Conservation (phyloP, 305 asterid genomes). For the Andrographis paniculata region DNA sequence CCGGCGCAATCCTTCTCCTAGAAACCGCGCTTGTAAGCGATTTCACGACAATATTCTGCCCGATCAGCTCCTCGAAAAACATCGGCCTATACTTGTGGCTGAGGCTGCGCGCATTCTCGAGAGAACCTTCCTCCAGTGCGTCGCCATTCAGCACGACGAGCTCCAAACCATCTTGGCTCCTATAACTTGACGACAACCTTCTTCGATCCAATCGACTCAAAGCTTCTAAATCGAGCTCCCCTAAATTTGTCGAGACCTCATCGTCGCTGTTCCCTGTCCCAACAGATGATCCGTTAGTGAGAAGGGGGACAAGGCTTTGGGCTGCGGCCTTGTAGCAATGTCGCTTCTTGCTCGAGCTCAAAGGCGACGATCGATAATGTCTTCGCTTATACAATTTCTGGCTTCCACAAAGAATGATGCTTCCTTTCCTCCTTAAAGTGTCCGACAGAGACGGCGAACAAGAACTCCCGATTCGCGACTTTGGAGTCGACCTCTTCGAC, state of each 20-base stretch:
- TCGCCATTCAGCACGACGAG: slow-evolving; percentile 45
- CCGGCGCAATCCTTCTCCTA: slow-evolving; percentile 54
- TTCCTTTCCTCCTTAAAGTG: slow-evolving; percentile 69
- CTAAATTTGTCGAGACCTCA: slow-evolving; percentile 38
- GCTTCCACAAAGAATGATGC: slow-evolving; percentile 61
- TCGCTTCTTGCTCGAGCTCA: slow-evolving; percentile 55
- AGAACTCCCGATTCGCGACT: slow-evolving; percentile 58
- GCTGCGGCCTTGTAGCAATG: slow-evolving; percentile 14
- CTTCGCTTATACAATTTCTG: slow-evolving; percentile 42
- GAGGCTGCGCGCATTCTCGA: slow-evolving; percentile 52
- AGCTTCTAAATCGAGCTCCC: slow-evolving; percentile 87
- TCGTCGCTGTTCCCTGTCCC: slow-evolving; percentile 6
- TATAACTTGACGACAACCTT: slow-evolving; percentile 78
- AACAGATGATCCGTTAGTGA: slow-evolving; percentile 21
- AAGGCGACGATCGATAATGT: slow-evolving; percentile 34
- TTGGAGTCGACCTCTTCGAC: slow-evolving; percentile 85
- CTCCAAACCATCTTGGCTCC: slow-evolving; percentile 67
- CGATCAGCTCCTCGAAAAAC: slow-evolving; percentile 76
- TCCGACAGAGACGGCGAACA: slow-evolving; percentile 89
- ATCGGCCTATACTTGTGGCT: slow-evolving; percentile 82
- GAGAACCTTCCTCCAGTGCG: slow-evolving; percentile 36
- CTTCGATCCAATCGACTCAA: slow-evolving; percentile 79
- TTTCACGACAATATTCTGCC: slow-evolving; percentile 64
- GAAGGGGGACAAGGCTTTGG: slow-evolving; percentile 64
- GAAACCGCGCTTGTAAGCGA: slow-evolving; percentile 62